Conservation (phyloP, 176 grass and related monocot species). For the Musa schizocarpa region DNA sequence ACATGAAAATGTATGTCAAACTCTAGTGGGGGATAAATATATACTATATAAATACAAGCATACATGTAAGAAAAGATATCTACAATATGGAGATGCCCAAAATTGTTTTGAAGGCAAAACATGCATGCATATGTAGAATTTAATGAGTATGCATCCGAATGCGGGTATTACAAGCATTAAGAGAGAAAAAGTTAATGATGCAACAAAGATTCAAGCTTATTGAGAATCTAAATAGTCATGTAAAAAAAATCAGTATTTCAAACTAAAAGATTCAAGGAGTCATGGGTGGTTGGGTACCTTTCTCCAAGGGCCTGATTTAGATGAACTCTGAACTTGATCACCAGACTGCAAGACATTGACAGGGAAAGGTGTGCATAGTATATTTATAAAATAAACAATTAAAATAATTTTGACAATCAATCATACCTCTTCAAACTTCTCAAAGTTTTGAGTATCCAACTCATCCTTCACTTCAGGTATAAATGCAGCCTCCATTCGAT, state of each 20-base stretch:
- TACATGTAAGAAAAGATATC: too few species aligned
- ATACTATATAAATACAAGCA: too few species aligned
- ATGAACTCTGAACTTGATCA: conserved; percentile 42
- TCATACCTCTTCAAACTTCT: conserved; percentile 92
- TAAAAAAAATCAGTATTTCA: not conserved
- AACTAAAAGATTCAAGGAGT: not conserved
- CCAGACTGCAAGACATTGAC: conserved; percentile 32
- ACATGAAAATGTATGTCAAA: not conserved
- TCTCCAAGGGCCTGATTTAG: conserved; percentile 88
- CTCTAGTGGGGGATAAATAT: not conserved
- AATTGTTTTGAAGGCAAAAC: too few species aligned
- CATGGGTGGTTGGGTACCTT: conserved; percentile 40
- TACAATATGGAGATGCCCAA: too few species aligned
- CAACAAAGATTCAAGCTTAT: not conserved
- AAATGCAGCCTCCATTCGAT: conserved; percentile 86
- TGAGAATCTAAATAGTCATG: not conserved
- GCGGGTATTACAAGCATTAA: too few species aligned
- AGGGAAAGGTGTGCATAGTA: conserved; percentile 1
- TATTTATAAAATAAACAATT: conserved; percentile 1
- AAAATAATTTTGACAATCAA: conserved; percentile 10
- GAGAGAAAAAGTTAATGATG: too few species aligned
- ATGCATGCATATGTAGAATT: too few species aligned
- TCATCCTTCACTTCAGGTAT: conserved; percentile 89
- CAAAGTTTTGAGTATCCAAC: conserved; percentile 93
- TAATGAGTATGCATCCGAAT: too few species aligned